A percentile compares a stretch with the other conserved stretches of the same genome.
Conservation (phyloP, 352 stramenopile species). For the Pythium phragmitis region DNA sequence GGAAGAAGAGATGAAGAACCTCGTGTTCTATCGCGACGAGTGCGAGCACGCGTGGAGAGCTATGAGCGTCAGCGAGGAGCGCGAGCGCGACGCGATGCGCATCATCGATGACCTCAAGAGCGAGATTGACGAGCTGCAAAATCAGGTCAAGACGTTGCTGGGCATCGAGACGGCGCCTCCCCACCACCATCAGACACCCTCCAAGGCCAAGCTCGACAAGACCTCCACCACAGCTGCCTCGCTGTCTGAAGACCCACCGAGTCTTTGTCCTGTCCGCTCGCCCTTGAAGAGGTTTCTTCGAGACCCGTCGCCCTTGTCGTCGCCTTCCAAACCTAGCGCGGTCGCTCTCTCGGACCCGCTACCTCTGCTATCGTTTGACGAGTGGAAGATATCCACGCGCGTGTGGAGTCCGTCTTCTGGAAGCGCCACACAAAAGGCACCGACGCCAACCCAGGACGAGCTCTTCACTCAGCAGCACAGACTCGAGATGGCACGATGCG, state of each 20-base stretch:
- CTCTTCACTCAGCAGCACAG: conserved; percentile 27
- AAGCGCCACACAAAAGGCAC: conserved; percentile 4
- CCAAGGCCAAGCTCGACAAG: not conserved
- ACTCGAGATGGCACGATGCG: conserved; percentile 47
- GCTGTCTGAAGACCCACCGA: not conserved
- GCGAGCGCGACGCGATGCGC: conserved; percentile 55
- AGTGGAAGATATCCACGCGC: conserved; percentile 56
- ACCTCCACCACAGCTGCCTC: not conserved
- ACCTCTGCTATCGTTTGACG: conserved; percentile 46
- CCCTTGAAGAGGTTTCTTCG: conserved; percentile 6
- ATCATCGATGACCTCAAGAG: conserved; percentile 71
- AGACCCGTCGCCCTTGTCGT: not conserved
- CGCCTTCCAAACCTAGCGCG: conserved; percentile 1
- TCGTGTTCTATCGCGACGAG: conserved; percentile 73
- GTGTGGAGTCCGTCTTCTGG: conserved; percentile 40
- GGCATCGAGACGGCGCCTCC: not conserved
- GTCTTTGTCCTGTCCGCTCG: conserved; percentile 12
- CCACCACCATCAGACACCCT: not conserved
- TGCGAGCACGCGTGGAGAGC: conserved; percentile 70
- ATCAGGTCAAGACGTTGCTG: conserved; percentile 49
- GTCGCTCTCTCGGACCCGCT: not conserved
- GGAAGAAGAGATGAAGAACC: conserved; percentile 66
- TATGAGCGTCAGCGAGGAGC: conserved; percentile 49
- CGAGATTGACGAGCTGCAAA: conserved; percentile 55
- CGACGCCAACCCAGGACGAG: conserved; percentile 36